These are phyloP conservation scores for Poa pratensis DNA, from an alignment of 176 grass and related monocot genomes.

Conservation along the genomic window DNA sequence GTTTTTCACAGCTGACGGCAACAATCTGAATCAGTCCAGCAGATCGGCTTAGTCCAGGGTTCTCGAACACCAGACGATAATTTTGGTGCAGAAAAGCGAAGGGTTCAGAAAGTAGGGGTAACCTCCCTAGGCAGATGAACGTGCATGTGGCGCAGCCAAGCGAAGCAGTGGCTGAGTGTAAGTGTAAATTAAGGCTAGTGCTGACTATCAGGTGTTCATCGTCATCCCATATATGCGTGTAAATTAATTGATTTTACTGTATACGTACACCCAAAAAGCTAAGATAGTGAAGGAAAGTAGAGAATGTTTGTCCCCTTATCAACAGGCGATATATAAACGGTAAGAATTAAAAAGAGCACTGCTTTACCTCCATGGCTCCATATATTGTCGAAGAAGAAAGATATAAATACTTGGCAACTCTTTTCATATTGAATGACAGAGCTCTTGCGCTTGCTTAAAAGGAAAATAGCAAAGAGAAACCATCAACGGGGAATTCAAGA, in stretches of 20 bases:
- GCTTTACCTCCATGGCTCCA: no score
- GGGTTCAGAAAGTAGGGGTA: not conserved
- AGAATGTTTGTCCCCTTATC: not conserved
- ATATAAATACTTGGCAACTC: no score
- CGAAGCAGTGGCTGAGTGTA: not conserved
- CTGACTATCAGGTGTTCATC: not conserved
- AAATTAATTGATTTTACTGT: not conserved
- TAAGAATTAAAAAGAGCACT: no score
- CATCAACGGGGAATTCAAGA: no score
- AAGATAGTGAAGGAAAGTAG: not conserved
- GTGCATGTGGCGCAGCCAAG: not conserved
- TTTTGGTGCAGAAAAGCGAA: not conserved
- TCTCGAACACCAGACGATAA: not conserved
- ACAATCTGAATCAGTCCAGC: not conserved
- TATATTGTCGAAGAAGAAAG: no score
- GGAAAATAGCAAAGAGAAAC: no score
- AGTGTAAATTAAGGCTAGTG: not conserved
- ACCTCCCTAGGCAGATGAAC: not conserved
- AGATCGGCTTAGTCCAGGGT: not conserved
- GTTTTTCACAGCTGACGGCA: constrained; percentile 11
- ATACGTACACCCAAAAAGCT: not conserved
- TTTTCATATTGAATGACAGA: no score
- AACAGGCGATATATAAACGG: not conserved
- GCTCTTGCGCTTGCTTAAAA: no score
- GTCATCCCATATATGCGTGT: not conserved